Evolutionary conservation across 306 rosid genomes (phyloP), one percentile per base, ranked within the genome.

Genomic region (Myrica gale): DNA sequence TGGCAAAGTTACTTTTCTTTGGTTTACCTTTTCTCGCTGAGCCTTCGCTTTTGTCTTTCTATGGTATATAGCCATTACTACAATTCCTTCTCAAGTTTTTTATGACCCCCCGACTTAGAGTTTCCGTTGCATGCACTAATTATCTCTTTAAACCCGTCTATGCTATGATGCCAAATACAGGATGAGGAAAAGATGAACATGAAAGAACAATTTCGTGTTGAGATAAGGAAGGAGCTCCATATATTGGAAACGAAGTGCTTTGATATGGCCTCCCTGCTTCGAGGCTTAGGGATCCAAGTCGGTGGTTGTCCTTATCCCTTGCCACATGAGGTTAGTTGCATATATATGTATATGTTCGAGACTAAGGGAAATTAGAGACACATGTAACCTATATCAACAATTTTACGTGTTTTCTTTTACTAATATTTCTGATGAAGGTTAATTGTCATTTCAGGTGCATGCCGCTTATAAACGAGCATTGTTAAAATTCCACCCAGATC

Each of bases 401-500:
- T 32, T 46, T 20, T 57, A 4, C 23, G 41, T 50, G 7, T 13
- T 53, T 19, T 73, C 41, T 67, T 50, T 78, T 13, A 17, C 32
- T 75, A 12, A 39, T 51, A n/a, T 68, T 43, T 63, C 37, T 42
- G 54, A 53, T 48, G 57, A 47, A 5, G 16, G 67, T 62, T 32
- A 82, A 70, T 79, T 74, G 65, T 65, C 68, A 74, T 85, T 84
- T 83, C 88, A 93, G 98, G 93, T 93, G 76, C 89, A 87, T 1
- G 86, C 92, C 53, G 98, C 98, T 45, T 93, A 86, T 83, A 93
- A 85, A 81, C 85, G 83, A 66, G 98, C 98, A 23, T 44, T 93
- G 85, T 76, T 93, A 1, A 91, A 80, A 84, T 93, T 91, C 76
- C 98, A 93, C 73, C 98, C 98, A 0, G 98, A 93, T 56, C 88